phyloP scores from a whole-genome alignment of 306 rosid species.

The Prunus campanulata region DNA sequence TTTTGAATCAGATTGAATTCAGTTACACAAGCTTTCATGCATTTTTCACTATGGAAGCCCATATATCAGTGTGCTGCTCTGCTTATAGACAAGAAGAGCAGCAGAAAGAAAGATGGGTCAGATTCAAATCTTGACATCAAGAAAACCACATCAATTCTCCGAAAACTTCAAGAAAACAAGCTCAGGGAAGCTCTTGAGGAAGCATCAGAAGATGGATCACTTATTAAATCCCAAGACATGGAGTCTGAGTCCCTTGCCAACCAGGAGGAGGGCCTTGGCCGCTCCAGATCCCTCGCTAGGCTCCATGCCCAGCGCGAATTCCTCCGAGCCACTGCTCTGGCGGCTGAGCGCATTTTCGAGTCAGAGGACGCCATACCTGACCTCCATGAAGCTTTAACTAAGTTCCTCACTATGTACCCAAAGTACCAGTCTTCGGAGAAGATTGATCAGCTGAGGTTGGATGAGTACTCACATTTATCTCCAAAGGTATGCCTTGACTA shows the following conservation, averaged over 20 bases:
- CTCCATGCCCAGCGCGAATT: constrained; percentile 87
- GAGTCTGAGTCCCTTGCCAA: constrained; percentile 53
- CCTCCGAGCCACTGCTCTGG: constrained; percentile 85
- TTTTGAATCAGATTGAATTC: constrained; percentile 3
- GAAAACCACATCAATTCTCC: constrained; percentile 63
- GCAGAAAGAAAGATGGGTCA: constrained; percentile 54
- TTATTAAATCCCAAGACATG: constrained; percentile 66
- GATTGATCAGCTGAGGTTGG: constrained; percentile 82
- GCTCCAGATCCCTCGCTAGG: constrained; percentile 85
- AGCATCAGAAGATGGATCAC: constrained; percentile 94
- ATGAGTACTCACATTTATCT: constrained; percentile 75
- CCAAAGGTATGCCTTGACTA: constrained; percentile 99
- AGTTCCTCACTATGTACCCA: constrained; percentile 92
- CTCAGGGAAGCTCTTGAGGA: constrained; percentile 97
- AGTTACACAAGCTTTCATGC: constrained; percentile 32
- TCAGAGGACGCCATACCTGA: constrained; percentile 65
- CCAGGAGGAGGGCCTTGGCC: constrained; percentile 63
- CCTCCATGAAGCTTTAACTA: constrained; percentile 58
- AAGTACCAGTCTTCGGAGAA: constrained; percentile 77
- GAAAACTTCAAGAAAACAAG: constrained; percentile 82
- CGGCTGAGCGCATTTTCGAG: constrained; percentile 74
- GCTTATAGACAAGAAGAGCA: constrained; percentile 62
- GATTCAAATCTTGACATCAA: constrained; percentile 42
- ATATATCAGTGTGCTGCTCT: constrained; percentile 54
- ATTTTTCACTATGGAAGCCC: constrained; percentile 56